These are phyloP conservation scores for Pinus taeda DNA, from an alignment of 75 land plant genomes.

Conservation along the genomic window DNA sequence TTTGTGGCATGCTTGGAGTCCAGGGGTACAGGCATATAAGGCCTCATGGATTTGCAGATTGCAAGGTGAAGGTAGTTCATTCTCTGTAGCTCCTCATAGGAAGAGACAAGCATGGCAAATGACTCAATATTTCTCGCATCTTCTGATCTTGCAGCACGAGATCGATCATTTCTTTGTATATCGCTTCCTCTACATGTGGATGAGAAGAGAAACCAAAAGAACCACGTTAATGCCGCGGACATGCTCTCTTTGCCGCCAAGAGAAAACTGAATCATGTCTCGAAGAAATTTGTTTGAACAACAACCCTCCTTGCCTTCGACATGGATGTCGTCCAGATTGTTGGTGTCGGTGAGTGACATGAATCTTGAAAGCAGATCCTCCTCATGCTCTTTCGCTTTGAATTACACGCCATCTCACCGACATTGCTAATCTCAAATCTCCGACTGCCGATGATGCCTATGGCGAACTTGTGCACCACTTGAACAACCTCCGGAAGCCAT, in stretches of 20 bases:
- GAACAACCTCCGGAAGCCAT: constrained; percentile 31
- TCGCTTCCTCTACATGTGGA: constrained; percentile 22
- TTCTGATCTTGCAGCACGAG: not conserved
- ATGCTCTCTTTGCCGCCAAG: constrained; percentile 49
- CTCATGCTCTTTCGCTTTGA: not conserved
- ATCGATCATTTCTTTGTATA: constrained; percentile 16
- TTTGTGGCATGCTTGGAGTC: no score
- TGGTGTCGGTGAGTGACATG: constrained; percentile 1
- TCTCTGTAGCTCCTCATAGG: constrained; percentile 28
- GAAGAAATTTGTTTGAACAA: constrained; percentile 18
- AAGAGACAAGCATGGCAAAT: not conserved
- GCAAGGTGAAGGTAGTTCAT: constrained; percentile 46
- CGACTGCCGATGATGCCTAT: constrained; percentile 23
- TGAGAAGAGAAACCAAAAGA: constrained; percentile 45
- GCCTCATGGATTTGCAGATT: constrained; percentile 29
- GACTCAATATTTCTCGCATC: not conserved
- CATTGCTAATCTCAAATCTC: not conserved
- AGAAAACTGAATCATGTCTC: constrained; percentile 47
- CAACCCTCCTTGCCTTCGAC: not conserved
- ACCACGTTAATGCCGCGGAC: constrained; percentile 49
- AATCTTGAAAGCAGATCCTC: constrained; percentile 31
- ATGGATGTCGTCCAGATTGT: not conserved
- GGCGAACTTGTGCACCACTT: constrained; percentile 59
- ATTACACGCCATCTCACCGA: not conserved
- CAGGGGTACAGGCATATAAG: no score